phyloP scores from a whole-genome alignment of 139 green algal genomes.

The Dunaliella primolecta region DNA sequence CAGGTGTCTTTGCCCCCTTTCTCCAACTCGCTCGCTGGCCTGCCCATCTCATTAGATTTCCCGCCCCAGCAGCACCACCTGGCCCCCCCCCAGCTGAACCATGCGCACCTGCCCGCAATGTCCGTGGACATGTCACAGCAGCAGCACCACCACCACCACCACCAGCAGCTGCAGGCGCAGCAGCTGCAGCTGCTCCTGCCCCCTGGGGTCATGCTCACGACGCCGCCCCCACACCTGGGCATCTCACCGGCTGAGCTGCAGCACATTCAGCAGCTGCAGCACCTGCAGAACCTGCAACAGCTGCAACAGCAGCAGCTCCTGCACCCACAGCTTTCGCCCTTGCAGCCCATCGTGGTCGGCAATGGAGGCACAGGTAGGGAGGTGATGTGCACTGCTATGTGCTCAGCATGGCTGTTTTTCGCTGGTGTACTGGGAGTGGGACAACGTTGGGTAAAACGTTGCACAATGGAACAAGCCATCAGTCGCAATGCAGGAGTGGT shows the following conservation, averaged over 20 bases:
- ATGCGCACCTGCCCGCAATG: not conserved
- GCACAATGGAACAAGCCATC: too few relatives aligned
- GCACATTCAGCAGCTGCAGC: conserved; percentile 12
- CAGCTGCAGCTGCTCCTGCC: not conserved
- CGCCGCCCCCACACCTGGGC: not conserved
- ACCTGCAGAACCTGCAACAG: conserved; percentile 15
- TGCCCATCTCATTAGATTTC: not conserved
- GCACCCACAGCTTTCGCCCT: too few relatives aligned
- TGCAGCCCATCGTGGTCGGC: too few relatives aligned
- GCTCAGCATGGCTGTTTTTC: too few relatives aligned
- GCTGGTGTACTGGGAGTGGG: too few relatives aligned
- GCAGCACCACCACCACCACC: not conserved
- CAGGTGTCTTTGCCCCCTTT: not conserved
- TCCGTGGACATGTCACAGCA: not conserved
- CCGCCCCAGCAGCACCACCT: not conserved
- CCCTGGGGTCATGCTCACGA: not conserved
- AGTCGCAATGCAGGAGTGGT: too few relatives aligned
- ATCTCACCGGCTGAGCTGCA: conserved; percentile 1
- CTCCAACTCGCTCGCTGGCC: not conserved
- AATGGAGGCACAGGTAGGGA: too few relatives aligned
- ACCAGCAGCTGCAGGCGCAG: not conserved
- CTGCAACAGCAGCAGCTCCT: conserved; percentile 4
- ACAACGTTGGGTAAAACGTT: too few relatives aligned
- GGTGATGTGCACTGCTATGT: too few relatives aligned
- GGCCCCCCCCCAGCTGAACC: too few relatives aligned